A percentile compares a stretch with the other conserved stretches of the same genome.
phyloP scores from a whole-genome alignment of 2,329 filamentous ascomycete species.

The Dryadomyces quercivorus region DNA sequence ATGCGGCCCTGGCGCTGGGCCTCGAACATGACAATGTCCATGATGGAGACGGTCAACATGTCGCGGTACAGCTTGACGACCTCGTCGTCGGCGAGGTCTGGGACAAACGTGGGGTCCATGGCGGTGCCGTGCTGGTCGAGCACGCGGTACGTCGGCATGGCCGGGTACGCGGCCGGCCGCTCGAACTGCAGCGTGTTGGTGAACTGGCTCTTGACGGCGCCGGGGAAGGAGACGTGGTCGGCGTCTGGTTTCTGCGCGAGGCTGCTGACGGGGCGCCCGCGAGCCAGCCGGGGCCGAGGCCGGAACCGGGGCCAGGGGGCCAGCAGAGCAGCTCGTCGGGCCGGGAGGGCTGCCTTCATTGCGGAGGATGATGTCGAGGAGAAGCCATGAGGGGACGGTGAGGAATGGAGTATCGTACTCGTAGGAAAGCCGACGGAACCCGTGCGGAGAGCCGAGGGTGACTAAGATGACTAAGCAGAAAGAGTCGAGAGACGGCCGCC shows the following conservation, averaged over 20 bases:
- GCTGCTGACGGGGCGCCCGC: conserved; percentile 24
- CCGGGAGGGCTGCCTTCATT: not conserved
- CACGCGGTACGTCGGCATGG: conserved; percentile 83
- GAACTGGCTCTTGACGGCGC: conserved; percentile 91
- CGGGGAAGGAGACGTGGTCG: conserved; percentile 63
- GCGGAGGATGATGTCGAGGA: no score
- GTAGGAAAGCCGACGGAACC: not conserved
- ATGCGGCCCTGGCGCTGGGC: conserved; percentile 88
- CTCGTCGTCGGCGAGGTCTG: conserved; percentile 54
- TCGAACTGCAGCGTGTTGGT: conserved; percentile 69
- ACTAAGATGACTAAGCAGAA: not conserved
- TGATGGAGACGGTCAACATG: conserved; percentile 62
- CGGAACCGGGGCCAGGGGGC: no score
- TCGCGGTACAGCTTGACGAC: conserved; percentile 49
- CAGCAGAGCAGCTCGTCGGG: no score
- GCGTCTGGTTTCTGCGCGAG: conserved; percentile 45
- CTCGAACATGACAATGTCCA: conserved; percentile 98
- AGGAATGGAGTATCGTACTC: no score
- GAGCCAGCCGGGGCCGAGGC: no score
- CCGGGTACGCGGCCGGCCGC: conserved; percentile 55
- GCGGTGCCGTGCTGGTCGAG: conserved; percentile 81
- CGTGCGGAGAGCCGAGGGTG: not conserved
- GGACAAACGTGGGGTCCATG: conserved; percentile 59
- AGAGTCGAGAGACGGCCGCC: no score
- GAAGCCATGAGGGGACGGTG: no score